Base-by-base conservation (phyloP, 2,329 filamentous ascomycete species). In the Akanthomyces muscarius region DNA sequence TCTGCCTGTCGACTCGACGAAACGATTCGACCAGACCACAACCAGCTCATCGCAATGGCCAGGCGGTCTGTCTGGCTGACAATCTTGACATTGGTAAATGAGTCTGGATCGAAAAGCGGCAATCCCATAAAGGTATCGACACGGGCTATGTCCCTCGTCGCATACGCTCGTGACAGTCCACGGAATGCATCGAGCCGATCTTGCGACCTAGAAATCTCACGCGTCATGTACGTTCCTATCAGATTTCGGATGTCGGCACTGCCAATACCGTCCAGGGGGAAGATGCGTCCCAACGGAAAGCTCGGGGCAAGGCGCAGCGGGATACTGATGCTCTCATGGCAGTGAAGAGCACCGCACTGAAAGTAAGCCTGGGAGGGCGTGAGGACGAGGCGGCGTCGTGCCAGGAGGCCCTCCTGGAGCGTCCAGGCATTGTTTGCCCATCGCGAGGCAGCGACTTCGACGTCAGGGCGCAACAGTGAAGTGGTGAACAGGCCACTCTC, bases 341-440 rank as follows among this genome's bases (percentile, higher is more conserved):
- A 77, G 65, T 77, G 74, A 14, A 77, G 64, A 10, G 69, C 65
- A 36, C 71, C 70, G 65, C 75, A 77, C 61, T 77, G 75, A 53
- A 75, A 77, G 65, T 77, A 77, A 4, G 70, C 69, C 65, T 77
- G 75, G 3, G 72, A 75, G 14, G 71, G 68, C 2, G 74, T 76
- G 51, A 77, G 73, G 30, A 77, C 68, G 33, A 77, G 71, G 13
- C 74, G 70, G 6, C 74, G 71, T 7, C 71, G 70, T 3, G 75
- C 70, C 36, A 77, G 66, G 5, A 76, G 68, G 10, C 74, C 74
- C 63, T 77, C 74, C 63, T 77, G 74, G 44, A 72, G 74, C 16
- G 75, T 76, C 72, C 74, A 75, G 14, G 71, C 74, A 25, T 72
- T 70, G 5, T 71, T 67, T 14, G 73, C 71, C 75, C 75, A 77